Evolutionary conservation across 257 asterid species (phyloP).

Genomic region (Solanum microdontum): DNA sequence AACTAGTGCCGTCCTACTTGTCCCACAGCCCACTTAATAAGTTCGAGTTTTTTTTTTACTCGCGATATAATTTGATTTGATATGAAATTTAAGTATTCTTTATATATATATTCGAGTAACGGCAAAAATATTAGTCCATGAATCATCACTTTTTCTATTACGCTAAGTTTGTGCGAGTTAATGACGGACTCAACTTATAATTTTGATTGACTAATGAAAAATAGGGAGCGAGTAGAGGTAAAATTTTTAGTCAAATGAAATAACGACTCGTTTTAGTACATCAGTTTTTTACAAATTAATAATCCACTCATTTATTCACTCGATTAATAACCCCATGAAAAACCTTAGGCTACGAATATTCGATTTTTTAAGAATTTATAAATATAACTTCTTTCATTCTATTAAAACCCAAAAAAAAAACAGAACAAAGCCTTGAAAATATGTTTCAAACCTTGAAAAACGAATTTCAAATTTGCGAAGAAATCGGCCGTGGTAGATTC

Average conservation of each 20-base stretch:
- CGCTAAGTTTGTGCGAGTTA: too few species aligned
- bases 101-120: too few species aligned
- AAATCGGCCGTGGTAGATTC: conserved; percentile 67
- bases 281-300: rapidly evolving
- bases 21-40: not conserved
- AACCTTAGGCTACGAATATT: not conserved
- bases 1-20: not conserved
- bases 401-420: not conserved
- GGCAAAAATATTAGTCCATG: rapidly evolving
- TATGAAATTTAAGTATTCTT: not conserved
- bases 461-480: conserved; percentile 46
- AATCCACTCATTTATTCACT: not conserved
- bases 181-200: not conserved
- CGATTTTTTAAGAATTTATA: not conserved
- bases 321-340: not conserved
- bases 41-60: not conserved
- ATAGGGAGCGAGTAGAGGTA: not conserved
- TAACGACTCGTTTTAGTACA: too few species aligned
- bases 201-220: not conserved
- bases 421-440: not conserved
- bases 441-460: conserved; percentile 33
- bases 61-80: not conserved
- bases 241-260: not conserved
- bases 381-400: not conserved
- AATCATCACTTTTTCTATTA: too few species aligned